phyloP scores from a whole-genome alignment of 192 early-diverging fungal genomes.

The Backusella liffmaniae region DNA sequence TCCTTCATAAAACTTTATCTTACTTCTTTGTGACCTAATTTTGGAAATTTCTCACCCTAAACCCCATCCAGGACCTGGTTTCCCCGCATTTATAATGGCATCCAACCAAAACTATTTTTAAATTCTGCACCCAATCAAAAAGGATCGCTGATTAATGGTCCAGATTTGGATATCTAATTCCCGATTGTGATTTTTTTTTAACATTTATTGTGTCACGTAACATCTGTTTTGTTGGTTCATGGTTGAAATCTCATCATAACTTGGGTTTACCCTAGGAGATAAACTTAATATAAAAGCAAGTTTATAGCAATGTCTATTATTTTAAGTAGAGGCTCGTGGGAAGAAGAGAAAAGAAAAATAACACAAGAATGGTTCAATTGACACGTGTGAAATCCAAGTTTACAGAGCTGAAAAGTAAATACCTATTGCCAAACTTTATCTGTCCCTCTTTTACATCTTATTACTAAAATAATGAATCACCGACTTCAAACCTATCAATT shows the following conservation, averaged over 20 bases:
- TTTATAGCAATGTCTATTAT: not conserved
- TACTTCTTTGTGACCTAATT: not conserved
- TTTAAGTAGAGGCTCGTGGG: not conserved
- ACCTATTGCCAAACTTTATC: not conserved
- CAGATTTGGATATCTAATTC: not conserved
- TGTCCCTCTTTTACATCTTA: not conserved
- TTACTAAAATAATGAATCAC: not conserved
- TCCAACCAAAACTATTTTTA: not conserved
- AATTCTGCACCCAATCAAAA: not conserved
- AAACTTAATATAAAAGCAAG: not conserved
- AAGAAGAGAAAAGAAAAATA: too few species aligned
- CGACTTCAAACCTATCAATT: not conserved
- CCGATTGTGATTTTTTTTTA: not conserved
- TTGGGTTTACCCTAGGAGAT: not conserved
- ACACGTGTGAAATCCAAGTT: not conserved
- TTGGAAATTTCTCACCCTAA: conserved; percentile 2
- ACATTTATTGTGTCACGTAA: not conserved
- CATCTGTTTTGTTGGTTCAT: not conserved
- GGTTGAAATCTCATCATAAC: not conserved
- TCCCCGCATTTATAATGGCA: not conserved
- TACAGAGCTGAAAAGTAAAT: not conserved
- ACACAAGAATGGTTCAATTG: not conserved
- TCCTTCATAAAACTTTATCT: not conserved
- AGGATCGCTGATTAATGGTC: not conserved
- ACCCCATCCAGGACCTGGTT: not conserved